These are phyloP conservation scores for Phytophthora meadii DNA, from an alignment of 352 stramenopile genomes.

Conservation along the genomic window DNA sequence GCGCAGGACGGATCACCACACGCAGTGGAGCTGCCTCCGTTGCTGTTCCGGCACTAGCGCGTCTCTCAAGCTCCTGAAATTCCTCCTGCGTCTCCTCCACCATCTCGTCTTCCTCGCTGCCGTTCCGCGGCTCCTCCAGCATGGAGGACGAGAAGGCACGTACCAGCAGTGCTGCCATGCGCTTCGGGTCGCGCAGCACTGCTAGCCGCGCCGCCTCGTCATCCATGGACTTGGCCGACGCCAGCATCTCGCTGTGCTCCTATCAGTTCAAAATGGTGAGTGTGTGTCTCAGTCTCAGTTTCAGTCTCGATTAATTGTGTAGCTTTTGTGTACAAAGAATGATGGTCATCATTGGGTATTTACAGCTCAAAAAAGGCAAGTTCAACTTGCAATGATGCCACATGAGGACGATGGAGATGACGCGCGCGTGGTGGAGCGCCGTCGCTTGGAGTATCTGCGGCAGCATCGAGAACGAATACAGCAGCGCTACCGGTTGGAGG, in stretches of 20 bases:
- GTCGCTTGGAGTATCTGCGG: slow-evolving; percentile 49
- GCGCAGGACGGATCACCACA: slow-evolving; percentile 19
- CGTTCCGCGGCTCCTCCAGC: slow-evolving; percentile 11
- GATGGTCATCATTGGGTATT: slow-evolving; percentile 14
- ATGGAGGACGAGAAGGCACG: slow-evolving; percentile 47
- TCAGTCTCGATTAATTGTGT: slow-evolving; percentile 27
- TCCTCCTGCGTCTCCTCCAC: slow-evolving; percentile 39
- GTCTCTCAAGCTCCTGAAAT: slow-evolving; percentile 33
- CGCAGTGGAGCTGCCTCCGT: slow-evolving; percentile 14
- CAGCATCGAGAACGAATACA: slow-evolving; percentile 54
- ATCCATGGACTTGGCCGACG: slow-evolving; percentile 48
- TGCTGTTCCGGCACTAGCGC: background rate
- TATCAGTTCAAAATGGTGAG: background rate
- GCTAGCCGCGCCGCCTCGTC: slow-evolving; percentile 32
- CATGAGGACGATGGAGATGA: slow-evolving; percentile 39
- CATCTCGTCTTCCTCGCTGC: slow-evolving; percentile 38
- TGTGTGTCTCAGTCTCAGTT: slow-evolving; percentile 18
- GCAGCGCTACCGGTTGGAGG: slow-evolving; percentile 65
- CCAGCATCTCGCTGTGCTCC: slow-evolving; percentile 30
- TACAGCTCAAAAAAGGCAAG: background rate
- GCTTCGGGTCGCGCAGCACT: slow-evolving; percentile 50
- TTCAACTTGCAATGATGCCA: slow-evolving; percentile 25
- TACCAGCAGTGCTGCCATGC: slow-evolving; percentile 52
- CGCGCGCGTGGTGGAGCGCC: slow-evolving; percentile 43
- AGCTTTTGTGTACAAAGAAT: slow-evolving; percentile 9